Conservation (phyloP, 257 asterid genomes). For the Penstemon newberryi region DNA sequence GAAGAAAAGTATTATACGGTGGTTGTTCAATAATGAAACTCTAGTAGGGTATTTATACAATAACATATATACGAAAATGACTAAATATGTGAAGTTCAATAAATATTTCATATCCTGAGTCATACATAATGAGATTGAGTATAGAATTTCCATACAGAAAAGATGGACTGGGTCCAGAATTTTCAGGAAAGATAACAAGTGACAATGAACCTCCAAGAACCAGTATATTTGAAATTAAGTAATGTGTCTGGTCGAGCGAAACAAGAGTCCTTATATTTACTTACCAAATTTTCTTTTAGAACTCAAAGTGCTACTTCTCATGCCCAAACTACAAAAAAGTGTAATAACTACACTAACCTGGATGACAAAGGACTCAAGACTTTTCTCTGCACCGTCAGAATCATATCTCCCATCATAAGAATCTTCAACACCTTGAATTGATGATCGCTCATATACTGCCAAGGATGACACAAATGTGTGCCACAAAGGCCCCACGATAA, state of each 20-base stretch:
- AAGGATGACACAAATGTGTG: constrained; percentile 83
- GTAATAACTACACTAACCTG: constrained; percentile 57
- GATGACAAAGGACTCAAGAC: constrained; percentile 85
- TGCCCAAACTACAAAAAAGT: constrained; percentile 12
- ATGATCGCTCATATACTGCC: constrained; percentile 72
- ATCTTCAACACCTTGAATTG: constrained; percentile 79
- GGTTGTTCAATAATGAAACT: too few relatives aligned
- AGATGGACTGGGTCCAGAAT: neutral
- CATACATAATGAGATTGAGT: neutral
- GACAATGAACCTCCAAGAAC: constrained; percentile 1
- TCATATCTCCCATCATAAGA: constrained; percentile 93
- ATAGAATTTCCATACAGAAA: neutral
- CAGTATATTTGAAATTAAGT: constrained; percentile 1
- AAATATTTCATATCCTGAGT: neutral
- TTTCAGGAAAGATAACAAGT: neutral
- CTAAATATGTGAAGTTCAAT: neutral
- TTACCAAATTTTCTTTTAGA: neutral
- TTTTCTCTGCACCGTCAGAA: constrained; percentile 89
- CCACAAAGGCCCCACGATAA: constrained; percentile 87
- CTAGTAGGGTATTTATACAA: too few relatives aligned
- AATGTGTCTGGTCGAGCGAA: neutral
- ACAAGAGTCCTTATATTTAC: neutral
- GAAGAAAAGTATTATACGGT: too few relatives aligned
- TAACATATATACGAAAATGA: too few relatives aligned
- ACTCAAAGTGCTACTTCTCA: constrained; percentile 11